These are phyloP conservation scores for Alternaria metachromatica DNA, from an alignment of 2,329 filamentous ascomycete genomes.

Conservation along the genomic window DNA sequence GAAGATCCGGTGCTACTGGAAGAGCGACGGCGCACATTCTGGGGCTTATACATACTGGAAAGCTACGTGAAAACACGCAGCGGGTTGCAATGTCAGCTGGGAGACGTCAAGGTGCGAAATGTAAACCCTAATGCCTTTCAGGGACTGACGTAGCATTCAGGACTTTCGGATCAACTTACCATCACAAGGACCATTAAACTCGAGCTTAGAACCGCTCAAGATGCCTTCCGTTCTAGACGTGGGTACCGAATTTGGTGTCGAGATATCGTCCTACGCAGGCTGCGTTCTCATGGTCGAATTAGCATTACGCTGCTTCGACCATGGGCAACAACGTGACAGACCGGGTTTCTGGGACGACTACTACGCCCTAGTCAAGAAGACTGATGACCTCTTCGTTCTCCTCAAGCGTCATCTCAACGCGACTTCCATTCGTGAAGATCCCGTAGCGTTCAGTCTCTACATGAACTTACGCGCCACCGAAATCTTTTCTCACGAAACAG, in stretches of 20 bases:
- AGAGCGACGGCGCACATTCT: conserved; percentile 6
- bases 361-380: not conserved
- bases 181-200: not conserved
- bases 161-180: not conserved
- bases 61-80: conserved; percentile 3
- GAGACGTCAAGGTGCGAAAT: not conserved
- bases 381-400: not conserved
- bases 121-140: not conserved
- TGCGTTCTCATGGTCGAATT: not conserved
- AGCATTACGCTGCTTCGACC: conserved; percentile 1
- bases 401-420: not conserved
- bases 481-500: not conserved
- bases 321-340: not conserved
- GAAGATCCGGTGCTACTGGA: not conserved
- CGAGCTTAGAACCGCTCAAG: not conserved
- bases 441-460: not conserved
- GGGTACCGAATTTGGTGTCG: not conserved
- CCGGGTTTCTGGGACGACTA: not conserved
- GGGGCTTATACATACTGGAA: conserved; percentile 2
- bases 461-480: not conserved
- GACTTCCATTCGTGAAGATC: conserved; percentile 1
- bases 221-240: not conserved
- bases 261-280: not conserved
- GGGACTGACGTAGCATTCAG: not conserved
- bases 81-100: not conserved